Conservation (phyloP, 768 basidiomycete species). For the Termitomyces sp. region DNA sequence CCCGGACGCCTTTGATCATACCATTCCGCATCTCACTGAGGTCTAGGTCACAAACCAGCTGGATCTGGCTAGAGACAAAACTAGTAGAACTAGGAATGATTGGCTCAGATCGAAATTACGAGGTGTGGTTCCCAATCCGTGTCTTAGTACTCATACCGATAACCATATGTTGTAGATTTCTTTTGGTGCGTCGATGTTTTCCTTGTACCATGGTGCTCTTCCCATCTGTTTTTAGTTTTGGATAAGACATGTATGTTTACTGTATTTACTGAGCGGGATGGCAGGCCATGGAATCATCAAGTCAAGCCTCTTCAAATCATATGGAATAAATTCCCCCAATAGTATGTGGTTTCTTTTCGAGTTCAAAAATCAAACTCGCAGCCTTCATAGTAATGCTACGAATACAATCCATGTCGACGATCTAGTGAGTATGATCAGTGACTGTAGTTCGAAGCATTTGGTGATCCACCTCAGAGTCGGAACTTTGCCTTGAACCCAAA, state of each 20-base stretch:
- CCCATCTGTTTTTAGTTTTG: slow-evolving; percentile 42
- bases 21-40: background rate
- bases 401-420: slow-evolving; percentile 91
- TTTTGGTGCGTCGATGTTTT: slow-evolving; percentile 42
- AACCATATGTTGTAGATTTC: slow-evolving; percentile 40
- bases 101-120: slow-evolving; percentile 63
- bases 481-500: slow-evolving; percentile 87
- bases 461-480: slow-evolving; percentile 42
- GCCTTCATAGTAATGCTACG: slow-evolving; percentile 39
- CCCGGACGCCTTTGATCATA: too few relatives aligned
- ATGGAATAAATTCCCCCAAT: slow-evolving; percentile 84
- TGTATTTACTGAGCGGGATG: slow-evolving; percentile 71
- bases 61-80: slow-evolving; percentile 88
- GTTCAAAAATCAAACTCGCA: background rate
- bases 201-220: background rate
- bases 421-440: slow-evolving; percentile 38
- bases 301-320: slow-evolving; percentile 83
- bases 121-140: slow-evolving; percentile 35
- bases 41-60: slow-evolving; percentile 77
- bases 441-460: background rate
- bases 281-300: slow-evolving; percentile 71
- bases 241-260: slow-evolving; percentile 90
- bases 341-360: slow-evolving; percentile 35
- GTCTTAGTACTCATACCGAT: background rate
- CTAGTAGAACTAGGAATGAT: slow-evolving; percentile 84